Evolutionary conservation across 176 grass and related monocot species (phyloP).

Genomic region (Carex parvula): DNA sequence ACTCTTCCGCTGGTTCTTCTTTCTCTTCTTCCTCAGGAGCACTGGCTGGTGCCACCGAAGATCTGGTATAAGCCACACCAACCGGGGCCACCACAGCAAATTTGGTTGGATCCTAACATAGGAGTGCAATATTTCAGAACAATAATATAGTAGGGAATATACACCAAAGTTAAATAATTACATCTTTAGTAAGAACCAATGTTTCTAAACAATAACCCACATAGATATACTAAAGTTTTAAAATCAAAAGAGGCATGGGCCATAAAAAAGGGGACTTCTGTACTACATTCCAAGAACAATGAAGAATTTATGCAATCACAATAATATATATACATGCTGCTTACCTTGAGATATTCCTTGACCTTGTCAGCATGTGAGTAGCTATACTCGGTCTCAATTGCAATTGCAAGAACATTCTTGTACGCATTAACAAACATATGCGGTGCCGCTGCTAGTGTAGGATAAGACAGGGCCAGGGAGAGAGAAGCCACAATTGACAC

Average conservation of each 20-base stretch:
- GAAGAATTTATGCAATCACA: background rate
- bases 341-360: constrained; percentile 89
- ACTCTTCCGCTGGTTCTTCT: constrained; percentile 55
- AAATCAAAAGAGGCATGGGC: background rate
- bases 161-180: background rate
- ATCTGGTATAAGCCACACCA: constrained; percentile 31
- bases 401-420: constrained; percentile 84
- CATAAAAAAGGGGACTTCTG: background rate
- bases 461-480: constrained; percentile 64
- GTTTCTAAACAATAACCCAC: background rate
- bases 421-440: constrained; percentile 90
- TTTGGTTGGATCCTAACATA: constrained; percentile 65
- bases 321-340: background rate
- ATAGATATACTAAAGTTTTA: background rate
- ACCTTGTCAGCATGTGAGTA: constrained; percentile 73
- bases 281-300: background rate
- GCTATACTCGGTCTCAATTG: constrained; percentile 67
- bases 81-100: constrained; percentile 45
- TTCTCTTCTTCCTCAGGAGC: constrained; percentile 54
- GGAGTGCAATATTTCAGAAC: background rate
- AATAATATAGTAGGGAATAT: background rate
- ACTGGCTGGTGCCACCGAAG: constrained; percentile 20
- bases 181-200: background rate
- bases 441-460: constrained; percentile 61
- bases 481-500: constrained; percentile 70